phyloP scores from a whole-genome alignment of 2,329 filamentous ascomycete genomes.

The Pseudocercospora ulei region DNA sequence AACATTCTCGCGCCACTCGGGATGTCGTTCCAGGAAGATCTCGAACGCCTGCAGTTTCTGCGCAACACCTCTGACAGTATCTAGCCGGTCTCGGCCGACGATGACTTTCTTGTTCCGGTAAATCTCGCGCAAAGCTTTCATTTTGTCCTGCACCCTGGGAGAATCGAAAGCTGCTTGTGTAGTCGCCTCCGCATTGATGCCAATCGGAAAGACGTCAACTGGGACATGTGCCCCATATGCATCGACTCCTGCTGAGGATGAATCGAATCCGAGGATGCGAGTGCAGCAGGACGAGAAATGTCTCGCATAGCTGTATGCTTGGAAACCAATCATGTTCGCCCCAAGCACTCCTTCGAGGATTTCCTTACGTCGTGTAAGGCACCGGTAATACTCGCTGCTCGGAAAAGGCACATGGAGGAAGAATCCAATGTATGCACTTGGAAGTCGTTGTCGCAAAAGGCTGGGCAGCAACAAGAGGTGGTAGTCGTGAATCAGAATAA shows the following conservation, averaged over 20 bases:
- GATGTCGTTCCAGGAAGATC: slow-evolving; percentile 78
- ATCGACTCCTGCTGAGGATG: slow-evolving; percentile 73
- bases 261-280: slow-evolving; percentile 79
- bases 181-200: slow-evolving; percentile 77
- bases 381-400: slow-evolving; percentile 89
- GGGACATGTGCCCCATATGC: slow-evolving; percentile 81
- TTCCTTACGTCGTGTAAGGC: slow-evolving; percentile 78
- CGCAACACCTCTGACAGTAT: slow-evolving; percentile 85
- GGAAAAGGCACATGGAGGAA: slow-evolving; percentile 92
- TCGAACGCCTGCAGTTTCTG: slow-evolving; percentile 95
- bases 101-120: slow-evolving; percentile 92
- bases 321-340: slow-evolving; percentile 87
- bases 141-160: slow-evolving; percentile 59
- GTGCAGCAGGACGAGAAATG: slow-evolving; percentile 94
- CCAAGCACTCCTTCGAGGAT: slow-evolving; percentile 81
- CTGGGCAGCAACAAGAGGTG: slow-evolving; percentile 82
- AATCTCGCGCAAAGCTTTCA: slow-evolving; percentile 60
- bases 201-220: slow-evolving; percentile 88
- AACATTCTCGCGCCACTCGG: slow-evolving; percentile 84
- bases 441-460: slow-evolving; percentile 73
- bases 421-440: slow-evolving; percentile 88
- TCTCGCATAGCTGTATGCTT: slow-evolving; percentile 87
- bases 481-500: slow-evolving; percentile 89
- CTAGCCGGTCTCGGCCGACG: slow-evolving; percentile 84
- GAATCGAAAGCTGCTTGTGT: slow-evolving; percentile 61